phyloP scores from a whole-genome alignment of 108 stramenopile species.

The Pseudonitzschia multiseries region DNA sequence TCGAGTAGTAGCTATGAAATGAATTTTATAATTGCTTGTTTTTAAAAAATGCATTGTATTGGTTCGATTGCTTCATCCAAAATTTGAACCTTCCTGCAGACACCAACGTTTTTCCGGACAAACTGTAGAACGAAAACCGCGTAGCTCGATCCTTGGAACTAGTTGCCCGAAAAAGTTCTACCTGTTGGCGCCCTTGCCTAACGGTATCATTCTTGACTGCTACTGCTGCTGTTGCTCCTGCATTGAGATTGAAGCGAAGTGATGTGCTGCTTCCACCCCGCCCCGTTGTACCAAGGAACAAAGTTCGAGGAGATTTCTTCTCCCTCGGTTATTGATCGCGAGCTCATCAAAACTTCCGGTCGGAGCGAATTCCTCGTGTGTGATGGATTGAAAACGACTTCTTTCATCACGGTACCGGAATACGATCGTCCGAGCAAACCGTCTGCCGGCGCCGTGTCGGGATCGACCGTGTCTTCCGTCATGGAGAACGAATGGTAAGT shows the following conservation, averaged over 20 bases:
- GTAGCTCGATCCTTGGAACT: no score
- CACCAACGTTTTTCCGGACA: no score
- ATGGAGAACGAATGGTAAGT: neutral
- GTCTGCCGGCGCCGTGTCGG: neutral
- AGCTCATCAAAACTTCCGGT: slow-evolving; percentile 11
- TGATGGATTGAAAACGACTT: slow-evolving; percentile 8
- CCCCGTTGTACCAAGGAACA: slow-evolving; percentile 14
- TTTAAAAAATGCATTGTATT: no score
- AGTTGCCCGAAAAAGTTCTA: no score
- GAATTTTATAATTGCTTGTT: no score
- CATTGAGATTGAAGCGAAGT: neutral
- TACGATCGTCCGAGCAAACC: slow-evolving; percentile 4
- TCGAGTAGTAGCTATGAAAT: no score
- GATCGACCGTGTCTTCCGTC: slow-evolving; percentile 1
- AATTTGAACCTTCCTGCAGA: no score
- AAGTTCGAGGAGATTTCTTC: slow-evolving; percentile 3
- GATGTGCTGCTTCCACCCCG: slow-evolving; percentile 8
- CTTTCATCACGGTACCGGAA: neutral
- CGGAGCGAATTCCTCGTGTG: neutral
- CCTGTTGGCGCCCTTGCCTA: no score
- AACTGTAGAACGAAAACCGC: no score
- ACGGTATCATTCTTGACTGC: neutral
- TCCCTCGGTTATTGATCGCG: slow-evolving; percentile 4
- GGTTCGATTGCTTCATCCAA: no score
- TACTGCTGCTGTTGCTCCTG: no score